These are phyloP conservation scores for Lactarius sanguifluus DNA, from an alignment of 768 basidiomycete genomes.

Conservation along the genomic window DNA sequence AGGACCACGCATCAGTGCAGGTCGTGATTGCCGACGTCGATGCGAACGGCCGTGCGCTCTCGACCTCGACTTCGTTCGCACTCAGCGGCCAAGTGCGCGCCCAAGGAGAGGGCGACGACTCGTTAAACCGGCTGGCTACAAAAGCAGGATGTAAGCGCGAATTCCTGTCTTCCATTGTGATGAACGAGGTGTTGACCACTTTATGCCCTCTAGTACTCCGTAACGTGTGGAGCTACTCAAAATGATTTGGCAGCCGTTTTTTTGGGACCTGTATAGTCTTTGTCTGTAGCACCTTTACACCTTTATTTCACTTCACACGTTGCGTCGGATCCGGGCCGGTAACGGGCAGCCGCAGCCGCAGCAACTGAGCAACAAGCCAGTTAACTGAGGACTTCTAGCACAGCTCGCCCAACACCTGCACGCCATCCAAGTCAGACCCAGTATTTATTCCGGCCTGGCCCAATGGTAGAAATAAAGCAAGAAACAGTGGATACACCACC, in stretches of 20 bases:
- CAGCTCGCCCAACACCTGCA: neutral
- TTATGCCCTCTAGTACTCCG: constrained; percentile 68
- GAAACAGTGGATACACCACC: constrained; percentile 32
- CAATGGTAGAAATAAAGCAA: constrained; percentile 78
- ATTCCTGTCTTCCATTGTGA: constrained; percentile 5
- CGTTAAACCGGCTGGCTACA: constrained; percentile 93
- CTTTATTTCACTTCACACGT: constrained; percentile 2
- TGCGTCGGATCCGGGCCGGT: neutral
- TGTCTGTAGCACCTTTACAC: constrained; percentile 8
- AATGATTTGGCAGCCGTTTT: constrained; percentile 50
- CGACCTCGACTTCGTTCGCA: constrained; percentile 87
- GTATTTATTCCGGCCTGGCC: constrained; percentile 40
- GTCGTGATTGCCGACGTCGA: constrained; percentile 95
- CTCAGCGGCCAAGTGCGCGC: constrained; percentile 93
- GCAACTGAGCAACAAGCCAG: neutral
- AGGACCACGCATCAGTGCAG: constrained; percentile 99
- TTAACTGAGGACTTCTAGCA: neutral
- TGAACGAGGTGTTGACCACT: constrained; percentile 7
- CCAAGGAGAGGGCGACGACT: constrained; percentile 95
- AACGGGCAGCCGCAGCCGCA: neutral
- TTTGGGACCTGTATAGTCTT: constrained; percentile 8
- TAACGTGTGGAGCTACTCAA: constrained; percentile 95
- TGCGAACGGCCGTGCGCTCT: constrained; percentile 74
- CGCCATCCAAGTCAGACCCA: neutral
- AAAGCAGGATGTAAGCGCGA: constrained; percentile 83